These are phyloP conservation scores for Pythium insidiosum DNA, from an alignment of 352 stramenopile species.

Conservation along the genomic window DNA sequence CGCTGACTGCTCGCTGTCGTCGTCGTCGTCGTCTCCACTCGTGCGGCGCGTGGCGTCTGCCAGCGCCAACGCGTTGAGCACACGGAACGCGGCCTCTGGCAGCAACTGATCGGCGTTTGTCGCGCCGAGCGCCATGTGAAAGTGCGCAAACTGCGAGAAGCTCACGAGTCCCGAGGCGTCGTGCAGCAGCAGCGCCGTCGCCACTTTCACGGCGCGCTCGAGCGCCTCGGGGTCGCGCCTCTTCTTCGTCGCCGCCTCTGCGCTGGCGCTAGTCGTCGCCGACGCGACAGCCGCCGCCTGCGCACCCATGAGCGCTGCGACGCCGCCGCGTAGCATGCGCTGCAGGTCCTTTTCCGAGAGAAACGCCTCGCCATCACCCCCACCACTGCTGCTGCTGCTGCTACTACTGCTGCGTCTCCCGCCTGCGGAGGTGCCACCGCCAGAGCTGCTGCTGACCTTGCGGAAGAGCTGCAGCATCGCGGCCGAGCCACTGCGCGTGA, in stretches of 20 bases:
- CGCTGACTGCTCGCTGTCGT: conserved; percentile 17
- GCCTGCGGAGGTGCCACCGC: too few relatives aligned
- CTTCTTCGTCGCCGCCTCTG: too few relatives aligned
- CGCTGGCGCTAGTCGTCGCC: conserved; percentile 3
- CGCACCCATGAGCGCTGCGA: conserved; percentile 4
- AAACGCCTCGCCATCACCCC: conserved; percentile 31
- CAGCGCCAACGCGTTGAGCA: conserved; percentile 43
- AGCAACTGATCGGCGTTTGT: conserved; percentile 68
- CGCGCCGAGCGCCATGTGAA: conserved; percentile 71
- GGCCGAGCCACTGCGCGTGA: conserved; percentile 72
- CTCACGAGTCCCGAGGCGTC: conserved; percentile 70
- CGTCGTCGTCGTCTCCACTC: not conserved
- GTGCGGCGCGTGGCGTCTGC: not conserved
- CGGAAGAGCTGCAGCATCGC: conserved; percentile 71
- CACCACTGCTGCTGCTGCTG: too few relatives aligned
- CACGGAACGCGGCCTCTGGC: conserved; percentile 67
- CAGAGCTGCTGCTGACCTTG: conserved; percentile 52
- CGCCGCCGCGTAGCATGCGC: conserved; percentile 41
- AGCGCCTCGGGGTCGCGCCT: conserved; percentile 19
- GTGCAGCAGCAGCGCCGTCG: conserved; percentile 61
- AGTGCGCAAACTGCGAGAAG: conserved; percentile 86
- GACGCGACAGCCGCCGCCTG: not conserved
- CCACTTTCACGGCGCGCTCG: conserved; percentile 51
- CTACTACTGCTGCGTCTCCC: too few relatives aligned
- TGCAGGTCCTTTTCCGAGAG: conserved; percentile 46